These are phyloP conservation scores for Yarrowia hollandica DNA, from an alignment of 805 yeast species.

Conservation along the genomic window DNA sequence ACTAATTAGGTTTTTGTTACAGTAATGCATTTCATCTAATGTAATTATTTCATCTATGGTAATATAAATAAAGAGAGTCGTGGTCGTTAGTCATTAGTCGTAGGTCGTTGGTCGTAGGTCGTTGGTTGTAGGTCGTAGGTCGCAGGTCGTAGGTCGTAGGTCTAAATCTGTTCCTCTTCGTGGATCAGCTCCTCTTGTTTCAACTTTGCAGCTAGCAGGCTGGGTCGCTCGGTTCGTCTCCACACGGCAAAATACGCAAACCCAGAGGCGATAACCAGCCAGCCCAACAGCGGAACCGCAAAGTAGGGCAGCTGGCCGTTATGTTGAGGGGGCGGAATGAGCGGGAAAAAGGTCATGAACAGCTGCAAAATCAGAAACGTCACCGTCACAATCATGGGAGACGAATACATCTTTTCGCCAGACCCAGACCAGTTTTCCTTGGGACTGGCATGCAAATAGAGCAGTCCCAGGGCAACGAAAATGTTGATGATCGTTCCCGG, in stretches of 20 bases:
- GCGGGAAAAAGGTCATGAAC: constrained; percentile 56
- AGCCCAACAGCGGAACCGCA: constrained; percentile 58
- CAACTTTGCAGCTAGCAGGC: background rate
- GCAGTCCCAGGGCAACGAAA: constrained; percentile 53
- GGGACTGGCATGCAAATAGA: constrained; percentile 51
- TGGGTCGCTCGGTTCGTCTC: constrained; percentile 6
- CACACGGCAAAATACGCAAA: constrained; percentile 1
- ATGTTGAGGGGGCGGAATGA: constrained; percentile 52
- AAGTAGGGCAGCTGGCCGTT: constrained; percentile 50
- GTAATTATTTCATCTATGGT: too few relatives aligned
- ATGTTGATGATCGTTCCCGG: constrained; percentile 63
- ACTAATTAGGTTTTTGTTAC: too few relatives aligned
- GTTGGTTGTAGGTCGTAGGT: too few relatives aligned
- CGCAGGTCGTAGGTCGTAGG: too few relatives aligned
- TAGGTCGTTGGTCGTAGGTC: too few relatives aligned
- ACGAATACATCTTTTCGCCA: constrained; percentile 36
- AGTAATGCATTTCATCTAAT: too few relatives aligned
- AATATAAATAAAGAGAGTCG: too few relatives aligned
- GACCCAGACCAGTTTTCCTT: constrained; percentile 46
- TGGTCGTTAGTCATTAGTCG: too few relatives aligned
- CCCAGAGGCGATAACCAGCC: constrained; percentile 1
- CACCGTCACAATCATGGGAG: constrained; percentile 39
- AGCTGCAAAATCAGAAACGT: constrained; percentile 50
- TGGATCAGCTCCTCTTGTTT: background rate
- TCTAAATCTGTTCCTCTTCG: background rate